A percentile compares a stretch with the other conserved stretches of the same genome.
Evolutionary conservation across 192 early-diverging fungal genomes (phyloP).

Genomic region (Coemansia sp.): DNA sequence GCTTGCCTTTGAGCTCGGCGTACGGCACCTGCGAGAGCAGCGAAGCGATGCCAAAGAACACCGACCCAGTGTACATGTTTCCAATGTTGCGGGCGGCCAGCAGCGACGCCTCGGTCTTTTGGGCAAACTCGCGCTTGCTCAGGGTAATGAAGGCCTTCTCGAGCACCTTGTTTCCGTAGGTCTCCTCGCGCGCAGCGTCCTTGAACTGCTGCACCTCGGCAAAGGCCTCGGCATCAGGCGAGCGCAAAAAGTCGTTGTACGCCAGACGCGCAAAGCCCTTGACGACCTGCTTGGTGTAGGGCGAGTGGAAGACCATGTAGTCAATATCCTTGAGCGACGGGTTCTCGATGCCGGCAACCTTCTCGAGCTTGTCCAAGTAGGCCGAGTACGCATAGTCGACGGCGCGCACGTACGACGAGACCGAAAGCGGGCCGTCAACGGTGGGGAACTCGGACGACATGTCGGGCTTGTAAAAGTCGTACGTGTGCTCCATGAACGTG

Average conservation of each 20-base stretch:
- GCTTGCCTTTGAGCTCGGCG: conserved; percentile 75
- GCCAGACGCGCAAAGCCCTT: conserved; percentile 90
- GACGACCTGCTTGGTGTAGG: conserved; percentile 96
- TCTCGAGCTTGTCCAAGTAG: conserved; percentile 74
- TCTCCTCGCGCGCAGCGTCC: conserved; percentile 62
- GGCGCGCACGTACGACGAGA: conserved; percentile 87
- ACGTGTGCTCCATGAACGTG: conserved; percentile 96
- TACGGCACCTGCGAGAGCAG: conserved; percentile 72
- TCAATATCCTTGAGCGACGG: conserved; percentile 61
- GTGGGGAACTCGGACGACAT: conserved; percentile 95
- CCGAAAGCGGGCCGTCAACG: conserved; percentile 94
- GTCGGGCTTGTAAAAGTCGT: conserved; percentile 99
- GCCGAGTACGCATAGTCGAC: conserved; percentile 86
- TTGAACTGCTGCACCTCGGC: conserved; percentile 58
- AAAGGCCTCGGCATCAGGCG: conserved; percentile 64
- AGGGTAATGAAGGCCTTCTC: conserved; percentile 88
- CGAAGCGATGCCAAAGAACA: conserved; percentile 75
- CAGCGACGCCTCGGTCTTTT: conserved; percentile 77
- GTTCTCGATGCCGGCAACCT: conserved; percentile 22
- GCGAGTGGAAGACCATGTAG: conserved; percentile 92
- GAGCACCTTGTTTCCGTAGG: conserved; percentile 82
- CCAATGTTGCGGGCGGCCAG: conserved; percentile 87
- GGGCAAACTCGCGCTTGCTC: conserved; percentile 70
- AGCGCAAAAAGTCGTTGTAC: conserved; percentile 89
- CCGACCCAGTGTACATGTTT: conserved; percentile 86